phyloP scores from a whole-genome alignment of 805 yeast genomes.

The Jamesozyma jinghongensis region DNA sequence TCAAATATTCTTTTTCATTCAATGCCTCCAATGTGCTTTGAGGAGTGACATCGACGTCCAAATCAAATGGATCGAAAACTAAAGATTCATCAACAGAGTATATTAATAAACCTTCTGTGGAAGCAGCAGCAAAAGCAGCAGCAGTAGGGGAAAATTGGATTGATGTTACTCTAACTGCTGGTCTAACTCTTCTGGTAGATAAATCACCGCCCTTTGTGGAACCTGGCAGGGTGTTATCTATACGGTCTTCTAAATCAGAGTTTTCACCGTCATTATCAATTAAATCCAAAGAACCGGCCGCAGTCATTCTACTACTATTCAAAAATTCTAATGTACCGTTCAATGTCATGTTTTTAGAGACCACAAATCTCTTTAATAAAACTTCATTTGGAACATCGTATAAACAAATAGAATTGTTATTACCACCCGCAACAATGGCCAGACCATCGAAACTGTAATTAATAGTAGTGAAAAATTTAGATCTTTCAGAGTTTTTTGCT shows the following conservation, averaged over 20 bases:
- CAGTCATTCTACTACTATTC: constrained; percentile 77
- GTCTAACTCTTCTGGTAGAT: constrained; percentile 62
- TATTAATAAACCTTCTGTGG: constrained; percentile 85
- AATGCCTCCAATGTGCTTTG: constrained; percentile 57
- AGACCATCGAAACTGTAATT: constrained; percentile 85
- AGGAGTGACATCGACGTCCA: constrained; percentile 88
- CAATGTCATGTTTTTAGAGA: constrained; percentile 81
- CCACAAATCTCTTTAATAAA: constrained; percentile 66
- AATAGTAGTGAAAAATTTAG: constrained; percentile 74
- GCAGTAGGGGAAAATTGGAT: constrained; percentile 85
- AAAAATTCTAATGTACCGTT: constrained; percentile 78
- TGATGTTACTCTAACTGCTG: constrained; percentile 74
- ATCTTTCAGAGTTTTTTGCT: constrained; percentile 69
- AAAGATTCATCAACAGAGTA: constrained; percentile 69
- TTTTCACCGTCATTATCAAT: constrained; percentile 81
- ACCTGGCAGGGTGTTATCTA: constrained; percentile 76
- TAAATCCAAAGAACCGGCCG: constrained; percentile 74
- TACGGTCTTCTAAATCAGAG: constrained; percentile 74
- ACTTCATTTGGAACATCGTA: constrained; percentile 89
- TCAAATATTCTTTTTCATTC: constrained; percentile 47
- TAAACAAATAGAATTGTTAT: constrained; percentile 80
- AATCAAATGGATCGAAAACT: constrained; percentile 87
- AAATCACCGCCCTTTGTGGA: constrained; percentile 73
- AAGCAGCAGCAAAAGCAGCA: constrained; percentile 83
- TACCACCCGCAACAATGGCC: constrained; percentile 85